Conservation (phyloP, 83 land plant species). For the Thuja plicata region DNA sequence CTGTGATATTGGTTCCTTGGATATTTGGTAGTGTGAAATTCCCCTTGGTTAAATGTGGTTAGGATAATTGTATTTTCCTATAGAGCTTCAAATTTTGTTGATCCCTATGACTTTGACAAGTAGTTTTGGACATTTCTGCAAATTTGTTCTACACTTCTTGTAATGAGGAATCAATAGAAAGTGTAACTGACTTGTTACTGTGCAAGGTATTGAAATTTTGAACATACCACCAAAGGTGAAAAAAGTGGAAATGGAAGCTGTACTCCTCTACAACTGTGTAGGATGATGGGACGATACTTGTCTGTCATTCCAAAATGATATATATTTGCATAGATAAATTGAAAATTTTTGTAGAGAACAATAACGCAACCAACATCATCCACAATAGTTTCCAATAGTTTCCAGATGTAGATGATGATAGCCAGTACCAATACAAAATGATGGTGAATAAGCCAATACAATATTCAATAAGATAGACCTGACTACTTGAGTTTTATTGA, state of each 20-base stretch:
- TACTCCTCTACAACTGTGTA: neutral
- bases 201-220: neutral
- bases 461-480: no score
- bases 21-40: neutral
- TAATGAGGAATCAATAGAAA: neutral
- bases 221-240: neutral
- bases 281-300: neutral
- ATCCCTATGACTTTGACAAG: neutral
- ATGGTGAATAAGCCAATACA: no score
- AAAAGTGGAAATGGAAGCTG: neutral
- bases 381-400: no score
- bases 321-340: no score
- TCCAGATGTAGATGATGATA: no score
- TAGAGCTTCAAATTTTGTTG: neutral
- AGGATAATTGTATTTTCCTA: neutral
- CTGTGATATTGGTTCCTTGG: neutral
- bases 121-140: no score
- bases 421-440: no score
- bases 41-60: neutral
- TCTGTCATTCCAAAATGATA: no score
- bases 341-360: no score
- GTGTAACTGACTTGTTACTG: neutral
- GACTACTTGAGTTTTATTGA: no score
- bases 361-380: no score
- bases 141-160: neutral